A percentile compares a stretch with the other conserved stretches of the same genome.
phyloP scores from a whole-genome alignment of 768 basidiomycete species.

The Suillus variegatus region DNA sequence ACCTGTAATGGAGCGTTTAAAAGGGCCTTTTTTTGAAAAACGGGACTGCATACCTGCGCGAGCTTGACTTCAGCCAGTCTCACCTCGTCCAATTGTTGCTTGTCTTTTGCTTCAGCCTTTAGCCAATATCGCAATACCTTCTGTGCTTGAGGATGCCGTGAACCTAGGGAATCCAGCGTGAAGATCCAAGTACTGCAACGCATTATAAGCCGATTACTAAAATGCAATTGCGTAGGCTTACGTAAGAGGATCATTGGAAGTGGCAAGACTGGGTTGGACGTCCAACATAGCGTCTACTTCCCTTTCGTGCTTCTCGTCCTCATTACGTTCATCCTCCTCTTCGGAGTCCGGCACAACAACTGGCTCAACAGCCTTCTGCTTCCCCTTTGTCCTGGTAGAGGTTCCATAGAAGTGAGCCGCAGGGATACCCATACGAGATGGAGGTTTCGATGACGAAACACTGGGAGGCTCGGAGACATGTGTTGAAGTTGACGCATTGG shows the following conservation, averaged over 20 bases:
- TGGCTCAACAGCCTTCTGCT: slow-evolving; percentile 1
- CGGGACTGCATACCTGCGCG: slow-evolving; percentile 45
- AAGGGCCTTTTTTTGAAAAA: not conserved
- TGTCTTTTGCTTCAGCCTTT: slow-evolving; percentile 74
- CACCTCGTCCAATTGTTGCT: slow-evolving; percentile 45
- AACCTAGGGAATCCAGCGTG: slow-evolving; percentile 87
- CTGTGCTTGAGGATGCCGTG: slow-evolving; percentile 64
- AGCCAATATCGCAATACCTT: slow-evolving; percentile 70
- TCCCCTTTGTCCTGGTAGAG: slow-evolving; percentile 4
- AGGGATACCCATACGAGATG: slow-evolving; percentile 16
- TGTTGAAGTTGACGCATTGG: not conserved
- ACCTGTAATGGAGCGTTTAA: slow-evolving; percentile 49
- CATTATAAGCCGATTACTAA: not conserved
- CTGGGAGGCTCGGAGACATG: slow-evolving; percentile 6
- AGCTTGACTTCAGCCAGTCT: slow-evolving; percentile 45
- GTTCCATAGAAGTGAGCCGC: slow-evolving; percentile 25
- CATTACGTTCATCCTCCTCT: slow-evolving; percentile 19
- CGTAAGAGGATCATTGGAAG: slow-evolving; percentile 19
- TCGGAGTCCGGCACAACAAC: slow-evolving; percentile 22
- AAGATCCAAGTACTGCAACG: slow-evolving; percentile 71
- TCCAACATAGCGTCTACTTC: slow-evolving; percentile 34
- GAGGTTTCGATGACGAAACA: slow-evolving; percentile 6
- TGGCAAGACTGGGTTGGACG: slow-evolving; percentile 12
- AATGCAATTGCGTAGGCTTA: slow-evolving; percentile 13
- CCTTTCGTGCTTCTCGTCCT: slow-evolving; percentile 32